Base-by-base conservation (phyloP, 2,329 filamentous ascomycete genomes). In the Dactylonectria macrodidyma region DNA sequence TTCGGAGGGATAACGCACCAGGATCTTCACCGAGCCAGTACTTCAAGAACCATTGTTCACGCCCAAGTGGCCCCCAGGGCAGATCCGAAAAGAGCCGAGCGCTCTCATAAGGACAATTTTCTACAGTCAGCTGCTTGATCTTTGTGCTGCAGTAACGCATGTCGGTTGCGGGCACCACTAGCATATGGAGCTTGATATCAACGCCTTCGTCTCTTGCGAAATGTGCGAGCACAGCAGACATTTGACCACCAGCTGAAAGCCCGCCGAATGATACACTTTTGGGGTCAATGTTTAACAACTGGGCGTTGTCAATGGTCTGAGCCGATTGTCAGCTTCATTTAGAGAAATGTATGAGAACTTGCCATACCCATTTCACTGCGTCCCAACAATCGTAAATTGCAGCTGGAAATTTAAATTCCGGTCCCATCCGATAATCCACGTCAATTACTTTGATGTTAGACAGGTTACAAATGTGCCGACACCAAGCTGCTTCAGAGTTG, bases 171-270 rank as follows among this genome's bases (percentile, higher is more conserved):
- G 77, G 78, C 3, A 80, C 78, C 5, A 79, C 72, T 69, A 79
- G 73, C 30, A 79, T 46, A 11, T 79, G 76, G 4, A 79, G 60
- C 36, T 77, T 79, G 33, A 82, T 71, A 3, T 73, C 65, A 24
- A 76, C 50, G 0, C 36, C 56, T n/a, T 78, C 74, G 44, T 82
- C 78, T 22, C 79, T 73, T 50, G 79, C 79, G 11, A 81, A 73
- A 62, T 80, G 79, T 1, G 78, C 74, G 41, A 81, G 66, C 0
- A 81, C 78, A 9, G 79, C 79, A 2, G 78, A 75, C 64, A 78
- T 77, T 8, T 76, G 73, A 2, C 74, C 73, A 3, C 71, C 75
- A 2, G 75, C 73, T 0, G 74, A 73, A n/a, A 76, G 65, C 1
- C 74, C 75, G 0, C 75, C 73, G 22, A 77, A 75, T 0, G 74